Evolutionary conservation across 164 flowering plant genomes (phyloP).

Genomic region (Sedum album): DNA sequence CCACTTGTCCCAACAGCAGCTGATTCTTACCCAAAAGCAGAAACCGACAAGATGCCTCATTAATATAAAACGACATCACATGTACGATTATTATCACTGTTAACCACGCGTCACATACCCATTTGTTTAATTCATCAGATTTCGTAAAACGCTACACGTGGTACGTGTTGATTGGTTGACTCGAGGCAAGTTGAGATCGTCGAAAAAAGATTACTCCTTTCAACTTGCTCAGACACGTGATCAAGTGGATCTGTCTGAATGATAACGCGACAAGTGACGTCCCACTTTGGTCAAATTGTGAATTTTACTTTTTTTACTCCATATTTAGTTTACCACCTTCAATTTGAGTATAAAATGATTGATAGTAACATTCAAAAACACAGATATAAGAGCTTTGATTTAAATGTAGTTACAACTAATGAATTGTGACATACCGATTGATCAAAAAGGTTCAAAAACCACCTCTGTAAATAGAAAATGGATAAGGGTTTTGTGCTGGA

Average conservation of each 20-base stretch:
- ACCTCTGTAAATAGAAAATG: not conserved
- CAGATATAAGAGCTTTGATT: not conserved
- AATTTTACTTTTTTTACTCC: too few relatives aligned
- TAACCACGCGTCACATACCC: not conserved
- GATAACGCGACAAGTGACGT: not conserved
- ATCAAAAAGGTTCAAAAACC: not conserved
- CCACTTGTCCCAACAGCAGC: not conserved
- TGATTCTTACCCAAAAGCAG: not conserved
- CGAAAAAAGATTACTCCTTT: not conserved
- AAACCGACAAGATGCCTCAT: not conserved
- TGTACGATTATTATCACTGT: not conserved
- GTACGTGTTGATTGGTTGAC: not conserved
- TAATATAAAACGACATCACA: not conserved
- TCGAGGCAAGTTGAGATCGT: not conserved
- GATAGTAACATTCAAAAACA: not conserved
- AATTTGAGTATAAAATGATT: not conserved
- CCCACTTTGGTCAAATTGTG: not conserved
- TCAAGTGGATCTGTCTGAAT: not conserved
- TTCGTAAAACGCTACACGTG: not conserved
- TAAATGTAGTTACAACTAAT: not conserved
- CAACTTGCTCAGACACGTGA: not conserved
- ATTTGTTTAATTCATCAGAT: not conserved
- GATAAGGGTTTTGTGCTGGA: not conserved
- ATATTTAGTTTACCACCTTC: too few relatives aligned
- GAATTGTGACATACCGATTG: not conserved